A percentile compares a stretch with the other conserved stretches of the same genome.
Evolutionary conservation across 208 protist genomes (phyloP).

Genomic region (Angomonas ambiguus): DNA sequence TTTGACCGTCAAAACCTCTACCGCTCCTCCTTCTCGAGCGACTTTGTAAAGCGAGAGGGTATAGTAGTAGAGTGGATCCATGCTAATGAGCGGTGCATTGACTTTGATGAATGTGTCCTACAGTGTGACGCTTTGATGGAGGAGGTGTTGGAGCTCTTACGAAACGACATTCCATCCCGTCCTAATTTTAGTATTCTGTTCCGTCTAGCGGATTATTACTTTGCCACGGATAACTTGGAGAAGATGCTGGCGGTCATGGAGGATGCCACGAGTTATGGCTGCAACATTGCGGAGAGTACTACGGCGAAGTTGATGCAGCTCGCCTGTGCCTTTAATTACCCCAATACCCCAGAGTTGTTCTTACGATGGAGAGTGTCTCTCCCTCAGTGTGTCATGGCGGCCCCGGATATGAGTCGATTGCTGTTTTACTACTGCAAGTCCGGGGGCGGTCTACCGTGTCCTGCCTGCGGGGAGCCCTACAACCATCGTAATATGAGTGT

Average conservation of each 20-base stretch:
- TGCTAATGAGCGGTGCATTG: constrained; percentile 53
- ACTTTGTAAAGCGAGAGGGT: constrained; percentile 81
- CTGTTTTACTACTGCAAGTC: constrained; percentile 83
- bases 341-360: constrained; percentile 74
- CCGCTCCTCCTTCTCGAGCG: constrained; percentile 61
- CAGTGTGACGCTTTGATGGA: constrained; percentile 85
- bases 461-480: constrained; percentile 75
- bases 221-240: constrained; percentile 86
- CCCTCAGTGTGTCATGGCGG: constrained; percentile 86
- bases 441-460: constrained; percentile 73
- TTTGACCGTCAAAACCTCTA: constrained; percentile 89
- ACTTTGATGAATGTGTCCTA: constrained; percentile 83
- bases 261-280: constrained; percentile 66
- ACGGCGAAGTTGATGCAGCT: constrained; percentile 90
- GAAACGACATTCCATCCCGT: constrained; percentile 59
- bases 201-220: constrained; percentile 89
- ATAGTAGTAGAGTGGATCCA: constrained; percentile 87
- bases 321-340: constrained; percentile 81
- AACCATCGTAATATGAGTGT: constrained; percentile 84
- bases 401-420: constrained; percentile 85
- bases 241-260: constrained; percentile 90
- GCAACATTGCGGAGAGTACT: constrained; percentile 79
- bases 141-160: constrained; percentile 73
- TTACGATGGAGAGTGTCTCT: constrained; percentile 72
- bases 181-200: constrained; percentile 83